Percentiles rank a stretch among this genome's conserved stretches.
Conservation (phyloP, 2,329 filamentous ascomycete species). For the Pseudogymnoascus sp. region DNA sequence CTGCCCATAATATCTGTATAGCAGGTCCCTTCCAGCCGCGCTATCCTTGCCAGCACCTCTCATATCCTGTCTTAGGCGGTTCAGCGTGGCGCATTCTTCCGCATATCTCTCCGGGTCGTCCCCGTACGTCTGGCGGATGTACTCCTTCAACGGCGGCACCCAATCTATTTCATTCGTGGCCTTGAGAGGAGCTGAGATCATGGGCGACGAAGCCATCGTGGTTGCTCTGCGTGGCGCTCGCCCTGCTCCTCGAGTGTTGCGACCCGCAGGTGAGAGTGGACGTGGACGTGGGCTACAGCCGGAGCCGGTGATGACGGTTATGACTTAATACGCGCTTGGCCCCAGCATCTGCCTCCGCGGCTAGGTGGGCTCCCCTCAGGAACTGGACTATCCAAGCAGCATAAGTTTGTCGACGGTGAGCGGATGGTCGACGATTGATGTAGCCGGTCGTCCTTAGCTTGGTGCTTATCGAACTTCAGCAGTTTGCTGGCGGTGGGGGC, state of each 20-base stretch:
- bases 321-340: constrained; percentile 6
- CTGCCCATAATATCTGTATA: constrained; percentile 97
- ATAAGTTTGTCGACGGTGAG: neutral
- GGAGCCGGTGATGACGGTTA: constrained; percentile 3
- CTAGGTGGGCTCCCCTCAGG: constrained; percentile 8
- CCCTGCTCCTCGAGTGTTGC: neutral
- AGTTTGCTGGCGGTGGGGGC: constrained; percentile 4
- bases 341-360: constrained; percentile 5
- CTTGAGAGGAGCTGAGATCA: constrained; percentile 92
- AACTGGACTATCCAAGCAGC: neutral
- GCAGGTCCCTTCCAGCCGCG: constrained; percentile 81
- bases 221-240: neutral
- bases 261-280: constrained; percentile 8
- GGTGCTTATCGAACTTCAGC: constrained; percentile 7
- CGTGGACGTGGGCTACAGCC: neutral
- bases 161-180: constrained; percentile 97
- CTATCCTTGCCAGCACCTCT: constrained; percentile 94
- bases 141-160: constrained; percentile 82
- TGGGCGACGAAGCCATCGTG: constrained; percentile 37
- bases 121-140: constrained; percentile 89
- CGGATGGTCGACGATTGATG: constrained; percentile 3
- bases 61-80: constrained; percentile 96
- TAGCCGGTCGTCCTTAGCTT: neutral
- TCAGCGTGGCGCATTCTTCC: constrained; percentile 90
- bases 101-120: constrained; percentile 94